Percentiles rank a stretch among this genome's conserved stretches.
Evolutionary conservation across 495 filamentous ascomycete genomes (phyloP).

Genomic region (Aspergillus avenaceus): DNA sequence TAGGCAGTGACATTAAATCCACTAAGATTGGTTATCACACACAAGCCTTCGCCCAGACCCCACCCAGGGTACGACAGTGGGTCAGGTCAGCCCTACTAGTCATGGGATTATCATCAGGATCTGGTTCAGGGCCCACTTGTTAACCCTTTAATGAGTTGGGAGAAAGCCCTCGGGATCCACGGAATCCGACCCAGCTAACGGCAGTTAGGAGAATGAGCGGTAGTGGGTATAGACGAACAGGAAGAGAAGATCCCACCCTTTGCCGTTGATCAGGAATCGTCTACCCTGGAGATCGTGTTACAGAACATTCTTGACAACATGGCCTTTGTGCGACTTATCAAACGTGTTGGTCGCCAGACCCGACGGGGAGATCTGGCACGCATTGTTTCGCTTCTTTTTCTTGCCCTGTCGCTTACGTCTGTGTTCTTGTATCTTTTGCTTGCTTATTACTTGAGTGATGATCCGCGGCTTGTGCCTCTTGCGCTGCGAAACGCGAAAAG

Average conservation of each 20-base stretch:
- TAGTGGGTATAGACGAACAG: no score
- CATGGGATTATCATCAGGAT: no score
- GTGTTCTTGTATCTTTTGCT: slow-evolving; percentile 1
- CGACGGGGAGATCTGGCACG: neutral
- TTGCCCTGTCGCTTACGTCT: neutral
- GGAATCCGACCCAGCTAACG: no score
- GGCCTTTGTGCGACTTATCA: neutral
- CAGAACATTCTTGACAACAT: neutral
- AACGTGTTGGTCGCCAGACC: neutral
- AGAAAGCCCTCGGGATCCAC: no score
- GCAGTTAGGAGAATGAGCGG: no score
- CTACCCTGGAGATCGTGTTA: no score
- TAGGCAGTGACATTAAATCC: neutral
- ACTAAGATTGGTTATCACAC: neutral
- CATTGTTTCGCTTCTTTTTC: neutral
- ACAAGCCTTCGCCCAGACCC: neutral
- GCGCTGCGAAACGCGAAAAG: neutral
- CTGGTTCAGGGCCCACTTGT: no score
- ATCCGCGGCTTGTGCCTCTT: slow-evolving; percentile 2
- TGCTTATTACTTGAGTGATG: neutral
- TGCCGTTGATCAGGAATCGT: no score
- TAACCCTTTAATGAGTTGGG: no score
- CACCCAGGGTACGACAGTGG: neutral
- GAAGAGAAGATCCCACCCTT: no score
- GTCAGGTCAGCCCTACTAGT: no score